phyloP scores from a whole-genome alignment of 2,329 filamentous ascomycete genomes.

The Aspergillus ochraceus region DNA sequence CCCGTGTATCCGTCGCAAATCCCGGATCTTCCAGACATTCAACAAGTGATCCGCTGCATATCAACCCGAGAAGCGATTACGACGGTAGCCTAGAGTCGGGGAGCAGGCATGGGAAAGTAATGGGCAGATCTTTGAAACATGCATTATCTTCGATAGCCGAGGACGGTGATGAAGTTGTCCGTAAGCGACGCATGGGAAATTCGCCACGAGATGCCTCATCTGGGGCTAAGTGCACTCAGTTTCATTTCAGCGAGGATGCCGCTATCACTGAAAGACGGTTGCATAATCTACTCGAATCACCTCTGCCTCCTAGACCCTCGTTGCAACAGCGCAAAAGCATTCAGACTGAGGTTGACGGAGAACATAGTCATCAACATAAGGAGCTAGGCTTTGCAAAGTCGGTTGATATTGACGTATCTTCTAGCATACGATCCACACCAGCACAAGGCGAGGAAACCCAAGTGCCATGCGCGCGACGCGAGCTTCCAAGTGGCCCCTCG shows the following conservation, averaged over 20 bases:
- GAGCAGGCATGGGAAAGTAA: constrained; percentile 40
- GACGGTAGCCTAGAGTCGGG: constrained; percentile 9
- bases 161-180: constrained; percentile 44
- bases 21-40: neutral
- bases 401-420: neutral
- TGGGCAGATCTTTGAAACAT: constrained; percentile 23
- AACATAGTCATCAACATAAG: neutral
- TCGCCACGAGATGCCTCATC: neutral
- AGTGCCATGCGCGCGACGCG: neutral
- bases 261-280: constrained; percentile 26
- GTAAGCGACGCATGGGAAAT: neutral
- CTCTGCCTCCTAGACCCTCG: constrained; percentile 23
- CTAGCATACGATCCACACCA: neutral
- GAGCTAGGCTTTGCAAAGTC: neutral
- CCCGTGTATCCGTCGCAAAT: neutral
- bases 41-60: constrained; percentile 15
- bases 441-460: neutral
- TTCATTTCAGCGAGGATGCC: neutral
- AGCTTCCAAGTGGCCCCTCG: neutral
- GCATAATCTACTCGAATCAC: constrained; percentile 32
- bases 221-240: neutral
- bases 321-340: constrained; percentile 9
- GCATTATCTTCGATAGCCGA: constrained; percentile 51
- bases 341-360: neutral
- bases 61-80: constrained; percentile 20